phyloP scores from a whole-genome alignment of 345 rosid species.

The Hibiscus tridactylites region DNA sequence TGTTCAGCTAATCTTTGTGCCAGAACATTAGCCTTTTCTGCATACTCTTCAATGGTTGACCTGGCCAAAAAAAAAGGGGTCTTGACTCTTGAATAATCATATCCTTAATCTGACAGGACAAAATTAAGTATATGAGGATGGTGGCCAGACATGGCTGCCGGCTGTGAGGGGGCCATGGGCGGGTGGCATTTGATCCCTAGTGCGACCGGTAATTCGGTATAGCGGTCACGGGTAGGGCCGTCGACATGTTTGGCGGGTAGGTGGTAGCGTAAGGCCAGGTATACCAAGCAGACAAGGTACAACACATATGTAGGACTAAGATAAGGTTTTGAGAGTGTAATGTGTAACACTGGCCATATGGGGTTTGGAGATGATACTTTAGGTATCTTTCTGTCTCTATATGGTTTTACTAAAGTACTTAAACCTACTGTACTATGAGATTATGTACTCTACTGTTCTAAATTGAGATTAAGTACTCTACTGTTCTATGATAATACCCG shows the following conservation, averaged over 20 bases:
- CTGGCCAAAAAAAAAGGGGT: constrained; percentile 18
- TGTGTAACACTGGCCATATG: not conserved
- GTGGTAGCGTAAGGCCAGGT: not conserved
- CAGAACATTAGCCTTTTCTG: constrained; percentile 23
- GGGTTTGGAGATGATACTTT: not conserved
- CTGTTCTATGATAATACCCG: not conserved
- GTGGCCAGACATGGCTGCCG: not conserved
- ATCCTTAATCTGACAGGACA: not conserved
- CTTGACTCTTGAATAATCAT: not conserved
- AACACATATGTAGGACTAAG: not conserved
- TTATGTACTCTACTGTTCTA: too few species aligned
- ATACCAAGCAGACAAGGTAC: not conserved
- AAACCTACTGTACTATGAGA: not conserved
- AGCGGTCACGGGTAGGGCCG: not conserved
- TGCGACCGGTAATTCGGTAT: not conserved
- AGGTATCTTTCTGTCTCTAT: constrained; percentile 1
- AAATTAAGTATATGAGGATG: not conserved
- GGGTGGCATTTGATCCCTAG: not conserved
- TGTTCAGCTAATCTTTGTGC: constrained; percentile 38
- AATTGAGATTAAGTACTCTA: not conserved
- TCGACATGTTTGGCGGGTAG: constrained; percentile 1
- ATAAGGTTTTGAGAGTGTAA: not conserved
- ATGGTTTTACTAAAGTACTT: not conserved
- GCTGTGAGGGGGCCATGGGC: not conserved
- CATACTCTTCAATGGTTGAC: constrained; percentile 30